Percentiles rank a stretch among this genome's conserved stretches.
Evolutionary conservation across 768 basidiomycete species (phyloP).

Genomic region (Boletus barrowsii): DNA sequence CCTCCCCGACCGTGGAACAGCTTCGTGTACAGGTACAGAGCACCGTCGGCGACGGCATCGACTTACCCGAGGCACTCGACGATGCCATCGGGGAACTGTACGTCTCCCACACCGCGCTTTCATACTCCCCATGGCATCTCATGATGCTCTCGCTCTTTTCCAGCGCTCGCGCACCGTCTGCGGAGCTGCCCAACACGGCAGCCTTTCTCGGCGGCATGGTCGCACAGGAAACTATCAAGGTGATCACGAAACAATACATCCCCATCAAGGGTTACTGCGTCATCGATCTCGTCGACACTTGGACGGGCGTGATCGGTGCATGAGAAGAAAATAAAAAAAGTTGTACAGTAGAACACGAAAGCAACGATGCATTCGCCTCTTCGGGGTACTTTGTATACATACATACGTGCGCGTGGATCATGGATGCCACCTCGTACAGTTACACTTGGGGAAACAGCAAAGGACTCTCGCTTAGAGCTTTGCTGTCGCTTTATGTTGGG

Average conservation of each 20-base stretch:
- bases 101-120: conserved; percentile 23
- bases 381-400: background rate
- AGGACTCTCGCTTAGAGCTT: background rate
- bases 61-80: conserved; percentile 54
- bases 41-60: conserved; percentile 47
- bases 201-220: conserved; percentile 92
- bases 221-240: conserved; percentile 95
- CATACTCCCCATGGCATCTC: background rate
- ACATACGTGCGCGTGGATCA: no score
- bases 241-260: conserved; percentile 94
- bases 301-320: conserved; percentile 55
- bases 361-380: background rate
- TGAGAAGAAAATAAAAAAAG: background rate
- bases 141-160: background rate
- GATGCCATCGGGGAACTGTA: conserved; percentile 78
- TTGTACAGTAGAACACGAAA: no score
- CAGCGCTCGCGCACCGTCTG: conserved; percentile 75
- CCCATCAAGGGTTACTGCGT: conserved; percentile 84
- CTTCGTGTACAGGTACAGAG: conserved; percentile 50
- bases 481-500: background rate
- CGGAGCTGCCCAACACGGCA: conserved; percentile 90
- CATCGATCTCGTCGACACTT: conserved; percentile 79
- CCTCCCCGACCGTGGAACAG: conserved; percentile 45
- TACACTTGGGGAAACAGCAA: no score
- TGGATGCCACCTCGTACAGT: no score